These are phyloP conservation scores for Mimosa pudica DNA, from an alignment of 306 rosid species.

Conservation along the genomic window DNA sequence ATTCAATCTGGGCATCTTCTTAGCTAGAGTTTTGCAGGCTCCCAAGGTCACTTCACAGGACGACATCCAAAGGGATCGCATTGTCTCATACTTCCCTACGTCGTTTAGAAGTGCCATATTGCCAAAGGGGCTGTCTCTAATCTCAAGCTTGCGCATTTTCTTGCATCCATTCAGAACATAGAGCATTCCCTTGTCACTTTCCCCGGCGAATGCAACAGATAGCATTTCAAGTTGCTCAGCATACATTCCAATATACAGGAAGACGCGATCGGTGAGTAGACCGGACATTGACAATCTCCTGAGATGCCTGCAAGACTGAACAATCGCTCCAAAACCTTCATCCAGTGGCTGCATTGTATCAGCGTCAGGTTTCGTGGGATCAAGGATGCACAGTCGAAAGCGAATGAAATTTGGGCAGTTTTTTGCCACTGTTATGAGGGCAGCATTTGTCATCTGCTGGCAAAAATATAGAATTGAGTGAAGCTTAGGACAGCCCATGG, in stretches of 20 bases:
- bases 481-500: slow-evolving; percentile 82
- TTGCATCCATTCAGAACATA: slow-evolving; percentile 90
- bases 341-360: slow-evolving; percentile 75
- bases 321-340: slow-evolving; percentile 97
- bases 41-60: slow-evolving; percentile 81
- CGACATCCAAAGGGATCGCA: slow-evolving; percentile 99
- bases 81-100: slow-evolving; percentile 96
- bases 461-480: slow-evolving; percentile 85
- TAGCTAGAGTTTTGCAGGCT: slow-evolving; percentile 74
- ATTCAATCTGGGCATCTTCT: slow-evolving; percentile 78
- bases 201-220: slow-evolving; percentile 90
- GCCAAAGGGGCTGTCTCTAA: slow-evolving; percentile 88
- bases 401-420: slow-evolving; percentile 88
- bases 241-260: slow-evolving; percentile 85
- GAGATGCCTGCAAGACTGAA: slow-evolving; percentile 76
- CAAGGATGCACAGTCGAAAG: slow-evolving; percentile 76
- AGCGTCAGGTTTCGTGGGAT: slow-evolving; percentile 71
- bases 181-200: slow-evolving; percentile 85
- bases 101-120: slow-evolving; percentile 74
- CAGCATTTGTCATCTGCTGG: slow-evolving; percentile 96
- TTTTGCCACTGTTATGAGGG: slow-evolving; percentile 81
- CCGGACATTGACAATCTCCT: slow-evolving; percentile 85
- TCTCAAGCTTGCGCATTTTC: slow-evolving; percentile 95
- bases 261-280: slow-evolving; percentile 70
- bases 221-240: slow-evolving; percentile 93